Percentiles rank a stretch among this genome's conserved stretches.
Evolutionary conservation across 2,329 filamentous ascomycete genomes (phyloP).

Genomic region (Aspergillus melleus): DNA sequence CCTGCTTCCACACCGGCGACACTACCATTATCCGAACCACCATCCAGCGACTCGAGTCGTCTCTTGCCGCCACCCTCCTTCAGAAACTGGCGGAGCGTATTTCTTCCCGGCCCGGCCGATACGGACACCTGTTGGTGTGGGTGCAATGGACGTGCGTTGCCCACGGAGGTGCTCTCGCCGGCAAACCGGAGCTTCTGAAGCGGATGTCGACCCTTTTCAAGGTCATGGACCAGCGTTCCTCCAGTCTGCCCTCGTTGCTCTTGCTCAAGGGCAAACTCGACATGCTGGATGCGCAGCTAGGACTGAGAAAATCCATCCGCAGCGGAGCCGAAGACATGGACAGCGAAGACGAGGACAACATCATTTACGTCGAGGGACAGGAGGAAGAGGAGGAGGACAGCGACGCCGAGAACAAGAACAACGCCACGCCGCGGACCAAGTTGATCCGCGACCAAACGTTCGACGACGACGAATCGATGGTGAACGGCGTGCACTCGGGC

Average conservation of each 20-base stretch:
- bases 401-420: slow-evolving; percentile 30
- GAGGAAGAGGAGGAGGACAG: slow-evolving; percentile 52
- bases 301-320: slow-evolving; percentile 71
- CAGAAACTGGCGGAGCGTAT: slow-evolving; percentile 83
- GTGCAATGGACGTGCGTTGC: slow-evolving; percentile 92
- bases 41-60: slow-evolving; percentile 84
- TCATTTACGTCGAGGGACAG: slow-evolving; percentile 86
- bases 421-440: slow-evolving; percentile 33
- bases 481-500: slow-evolving; percentile 38
- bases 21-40: slow-evolving; percentile 77
- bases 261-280: slow-evolving; percentile 93
- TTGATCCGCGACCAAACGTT: slow-evolving; percentile 40
- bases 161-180: slow-evolving; percentile 87
- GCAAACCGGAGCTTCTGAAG: slow-evolving; percentile 78
- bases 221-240: slow-evolving; percentile 82
- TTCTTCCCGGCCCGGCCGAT: slow-evolving; percentile 81
- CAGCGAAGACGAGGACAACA: slow-evolving; percentile 64
- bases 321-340: slow-evolving; percentile 42
- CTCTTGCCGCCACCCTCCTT: slow-evolving; percentile 75
- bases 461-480: slow-evolving; percentile 45
- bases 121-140: slow-evolving; percentile 89
- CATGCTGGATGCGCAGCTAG: slow-evolving; percentile 87
- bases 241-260: slow-evolving; percentile 77
- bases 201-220: slow-evolving; percentile 77
- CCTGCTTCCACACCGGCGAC: slow-evolving; percentile 81